phyloP scores from a whole-genome alignment of 2,329 filamentous ascomycete genomes.

The Acrodontium crateriforme region DNA sequence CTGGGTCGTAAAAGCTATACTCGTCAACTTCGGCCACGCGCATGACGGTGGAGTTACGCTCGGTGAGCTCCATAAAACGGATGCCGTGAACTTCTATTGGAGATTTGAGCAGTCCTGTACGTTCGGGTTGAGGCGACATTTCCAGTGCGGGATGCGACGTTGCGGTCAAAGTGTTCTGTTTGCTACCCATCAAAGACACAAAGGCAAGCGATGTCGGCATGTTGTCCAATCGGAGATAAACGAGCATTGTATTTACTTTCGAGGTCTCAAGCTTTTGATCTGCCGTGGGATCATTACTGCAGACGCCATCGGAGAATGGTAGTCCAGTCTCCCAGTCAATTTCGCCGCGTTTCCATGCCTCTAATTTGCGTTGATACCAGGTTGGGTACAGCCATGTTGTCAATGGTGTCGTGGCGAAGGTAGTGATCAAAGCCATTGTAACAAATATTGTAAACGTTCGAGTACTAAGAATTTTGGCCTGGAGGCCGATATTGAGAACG shows the following conservation, averaged over 20 bases:
- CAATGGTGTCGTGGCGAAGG: conserved; percentile 68
- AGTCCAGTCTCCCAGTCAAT: conserved; percentile 73
- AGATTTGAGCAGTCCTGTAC: conserved; percentile 19
- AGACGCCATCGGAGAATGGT: conserved; percentile 23
- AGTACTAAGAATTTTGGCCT: conserved; percentile 66
- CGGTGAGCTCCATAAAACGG: conserved; percentile 75
- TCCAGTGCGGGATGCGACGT: conserved; percentile 25
- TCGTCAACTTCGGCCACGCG: conserved; percentile 73
- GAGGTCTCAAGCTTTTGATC: conserved; percentile 37
- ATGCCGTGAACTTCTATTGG: conserved; percentile 66
- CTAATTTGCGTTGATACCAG: conserved; percentile 61
- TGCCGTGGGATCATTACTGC: conserved; percentile 17
- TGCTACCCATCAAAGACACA: conserved; percentile 60
- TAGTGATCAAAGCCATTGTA: conserved; percentile 82
- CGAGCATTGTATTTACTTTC: conserved; percentile 52
- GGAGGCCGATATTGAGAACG: conserved; percentile 75
- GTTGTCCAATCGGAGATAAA: conserved; percentile 74
- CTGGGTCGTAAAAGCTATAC: conserved; percentile 51
- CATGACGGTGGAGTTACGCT: conserved; percentile 93
- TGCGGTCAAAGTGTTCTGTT: conserved; percentile 26
- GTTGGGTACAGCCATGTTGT: conserved; percentile 61
- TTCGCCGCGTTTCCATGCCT: conserved; percentile 66
- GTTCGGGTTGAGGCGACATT: conserved; percentile 8
- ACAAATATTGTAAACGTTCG: conserved; percentile 89
- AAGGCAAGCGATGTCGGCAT: conserved; percentile 71